Conservation (phyloP, 208 protist genomes). For the Plasmodiophora brassicae region DNA sequence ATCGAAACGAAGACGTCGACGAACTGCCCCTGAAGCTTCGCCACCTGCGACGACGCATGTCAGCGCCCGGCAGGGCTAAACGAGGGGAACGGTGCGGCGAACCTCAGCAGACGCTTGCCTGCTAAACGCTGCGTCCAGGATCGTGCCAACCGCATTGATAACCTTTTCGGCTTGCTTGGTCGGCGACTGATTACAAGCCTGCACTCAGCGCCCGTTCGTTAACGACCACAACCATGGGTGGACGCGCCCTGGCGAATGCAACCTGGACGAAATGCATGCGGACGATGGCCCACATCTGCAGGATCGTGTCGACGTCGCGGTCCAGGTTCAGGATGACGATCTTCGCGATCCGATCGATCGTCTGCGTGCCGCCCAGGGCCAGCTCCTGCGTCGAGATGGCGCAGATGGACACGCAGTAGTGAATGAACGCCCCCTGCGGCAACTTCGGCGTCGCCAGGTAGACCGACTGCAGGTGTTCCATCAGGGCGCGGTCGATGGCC, state of each 20-base stretch:
- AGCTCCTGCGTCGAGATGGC: not conserved
- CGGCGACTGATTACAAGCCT: not conserved
- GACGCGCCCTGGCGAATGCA: not conserved
- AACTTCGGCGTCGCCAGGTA: not conserved
- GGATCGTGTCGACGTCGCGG: not conserved
- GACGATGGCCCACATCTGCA: not conserved
- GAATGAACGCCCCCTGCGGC: not conserved
- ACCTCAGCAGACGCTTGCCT: not conserved
- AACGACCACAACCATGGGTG: not conserved
- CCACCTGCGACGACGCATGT: not conserved
- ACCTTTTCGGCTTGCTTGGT: not conserved
- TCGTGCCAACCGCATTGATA: not conserved
- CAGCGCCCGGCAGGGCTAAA: not conserved
- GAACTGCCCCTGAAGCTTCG: not conserved
- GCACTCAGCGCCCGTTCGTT: no score
- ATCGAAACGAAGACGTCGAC: constrained; percentile 26
- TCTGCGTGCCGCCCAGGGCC: not conserved
- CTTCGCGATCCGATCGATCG: not conserved
- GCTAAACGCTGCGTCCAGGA: not conserved
- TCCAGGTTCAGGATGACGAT: constrained; percentile 6
- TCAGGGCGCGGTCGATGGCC: not conserved
- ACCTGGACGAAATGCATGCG: not conserved
- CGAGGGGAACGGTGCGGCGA: not conserved
- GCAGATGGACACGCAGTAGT: not conserved
- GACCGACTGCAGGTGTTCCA: not conserved